Evolutionary conservation across 441 rosid genomes (phyloP).

Genomic region (Theobroma grandiflorum): DNA sequence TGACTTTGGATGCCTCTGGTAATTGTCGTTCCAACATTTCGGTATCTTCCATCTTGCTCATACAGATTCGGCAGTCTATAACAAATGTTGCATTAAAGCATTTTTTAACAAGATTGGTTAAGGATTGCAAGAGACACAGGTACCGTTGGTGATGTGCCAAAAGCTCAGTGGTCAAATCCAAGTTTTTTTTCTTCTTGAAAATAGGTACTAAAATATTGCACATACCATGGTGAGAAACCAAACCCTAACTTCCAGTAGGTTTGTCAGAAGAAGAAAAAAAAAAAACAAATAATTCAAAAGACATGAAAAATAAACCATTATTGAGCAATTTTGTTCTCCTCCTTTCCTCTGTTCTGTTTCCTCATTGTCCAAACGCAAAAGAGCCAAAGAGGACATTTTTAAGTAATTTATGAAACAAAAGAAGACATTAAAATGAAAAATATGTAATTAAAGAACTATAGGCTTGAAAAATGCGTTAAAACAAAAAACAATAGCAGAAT

Average conservation of each 20-base stretch:
- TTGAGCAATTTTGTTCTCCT: background rate
- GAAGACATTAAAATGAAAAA: background rate
- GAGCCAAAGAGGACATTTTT: background rate
- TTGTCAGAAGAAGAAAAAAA: background rate
- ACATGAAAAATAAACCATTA: background rate
- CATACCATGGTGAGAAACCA: background rate
- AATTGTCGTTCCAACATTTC: conserved; percentile 58
- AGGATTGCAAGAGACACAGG: background rate
- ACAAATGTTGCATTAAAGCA: background rate
- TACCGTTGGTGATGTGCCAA: background rate
- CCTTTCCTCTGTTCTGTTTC: background rate
- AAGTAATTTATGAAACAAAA: background rate
- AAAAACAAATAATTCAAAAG: background rate
- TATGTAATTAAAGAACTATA: background rate
- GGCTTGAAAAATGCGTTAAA: background rate
- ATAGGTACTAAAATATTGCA: background rate
- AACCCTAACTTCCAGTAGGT: conserved; percentile 29
- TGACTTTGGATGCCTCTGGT: conserved; percentile 35
- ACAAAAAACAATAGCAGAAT: background rate
- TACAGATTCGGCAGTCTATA: conserved; percentile 23
- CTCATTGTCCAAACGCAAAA: background rate
- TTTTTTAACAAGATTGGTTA: background rate
- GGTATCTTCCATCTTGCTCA: conserved; percentile 58
- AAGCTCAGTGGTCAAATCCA: background rate
- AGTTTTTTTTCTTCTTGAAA: background rate